Percentiles rank a stretch among this genome's conserved stretches.
phyloP scores from a whole-genome alignment of 2,329 filamentous ascomycete species.

The Cladosporium sp. region DNA sequence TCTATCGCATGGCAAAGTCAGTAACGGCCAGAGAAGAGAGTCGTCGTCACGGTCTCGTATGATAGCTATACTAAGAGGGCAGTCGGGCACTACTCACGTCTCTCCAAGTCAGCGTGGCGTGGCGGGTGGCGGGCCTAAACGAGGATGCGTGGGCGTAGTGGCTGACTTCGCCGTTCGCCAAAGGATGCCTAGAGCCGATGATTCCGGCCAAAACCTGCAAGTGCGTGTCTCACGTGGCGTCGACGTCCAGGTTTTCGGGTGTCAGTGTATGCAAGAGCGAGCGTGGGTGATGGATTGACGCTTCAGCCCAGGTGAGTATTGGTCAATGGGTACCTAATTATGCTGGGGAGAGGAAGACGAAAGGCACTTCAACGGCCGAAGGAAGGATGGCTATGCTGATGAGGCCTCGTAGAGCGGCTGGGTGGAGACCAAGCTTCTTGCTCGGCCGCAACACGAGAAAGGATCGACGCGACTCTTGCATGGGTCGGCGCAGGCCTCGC shows the following conservation, averaged over 20 bases:
- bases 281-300: background rate
- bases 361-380: background rate
- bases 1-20: slow-evolving; percentile 6
- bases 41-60: background rate
- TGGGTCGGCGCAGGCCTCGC: background rate
- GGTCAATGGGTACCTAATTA: background rate
- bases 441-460: background rate
- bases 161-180: slow-evolving; percentile 4
- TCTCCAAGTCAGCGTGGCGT: background rate
- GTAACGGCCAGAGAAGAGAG: background rate
- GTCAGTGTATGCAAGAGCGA: background rate
- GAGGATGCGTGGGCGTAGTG: background rate
- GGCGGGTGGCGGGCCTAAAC: slow-evolving; percentile 5
- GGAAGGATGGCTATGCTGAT: slow-evolving; percentile 1
- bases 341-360: background rate
- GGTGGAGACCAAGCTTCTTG: background rate
- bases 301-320: too few relatives aligned
- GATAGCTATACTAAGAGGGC: background rate
- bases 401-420: slow-evolving; percentile 1
- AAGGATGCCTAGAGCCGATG: background rate
- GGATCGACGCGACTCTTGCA: background rate
- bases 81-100: slow-evolving; percentile 4
- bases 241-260: background rate
- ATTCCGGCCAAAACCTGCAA: background rate
- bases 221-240: background rate